phyloP scores from a whole-genome alignment of 2,329 filamentous ascomycete genomes.

The Ophiognomonia clavigignenti-juglandacearum region DNA sequence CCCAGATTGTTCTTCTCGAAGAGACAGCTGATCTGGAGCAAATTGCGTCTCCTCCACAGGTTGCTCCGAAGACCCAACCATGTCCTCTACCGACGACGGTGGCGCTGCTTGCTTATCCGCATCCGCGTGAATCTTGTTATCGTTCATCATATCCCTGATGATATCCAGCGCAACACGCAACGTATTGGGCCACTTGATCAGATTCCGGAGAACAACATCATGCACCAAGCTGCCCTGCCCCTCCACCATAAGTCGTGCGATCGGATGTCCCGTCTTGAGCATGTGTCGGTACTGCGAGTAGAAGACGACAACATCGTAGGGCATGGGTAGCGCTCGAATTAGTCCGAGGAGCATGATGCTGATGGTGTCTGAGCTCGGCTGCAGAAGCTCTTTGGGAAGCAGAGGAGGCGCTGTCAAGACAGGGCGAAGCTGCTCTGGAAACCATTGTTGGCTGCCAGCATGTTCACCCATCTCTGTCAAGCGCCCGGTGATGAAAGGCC shows the following conservation, averaged over 20 bases:
- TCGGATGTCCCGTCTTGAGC: constrained; percentile 31
- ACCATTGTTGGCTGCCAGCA: constrained; percentile 1
- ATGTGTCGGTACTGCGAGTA: constrained; percentile 42
- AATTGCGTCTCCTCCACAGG: neutral
- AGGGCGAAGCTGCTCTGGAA: constrained; percentile 8
- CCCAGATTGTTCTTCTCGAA: too few species aligned
- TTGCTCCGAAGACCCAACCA: too few species aligned
- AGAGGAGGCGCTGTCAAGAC: constrained; percentile 18
- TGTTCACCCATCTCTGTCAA: constrained; percentile 15
- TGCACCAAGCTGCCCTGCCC: constrained; percentile 40
- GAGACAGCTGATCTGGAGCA: too few species aligned
- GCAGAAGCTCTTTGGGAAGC: constrained; percentile 17
- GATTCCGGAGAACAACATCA: constrained; percentile 44
- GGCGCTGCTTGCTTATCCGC: constrained; percentile 4
- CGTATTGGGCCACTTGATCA: constrained; percentile 38
- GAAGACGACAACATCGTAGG: constrained; percentile 37
- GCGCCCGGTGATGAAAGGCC: constrained; percentile 26
- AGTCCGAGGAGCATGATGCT: constrained; percentile 44
- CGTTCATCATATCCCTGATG: constrained; percentile 46
- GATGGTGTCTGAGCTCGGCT: constrained; percentile 35
- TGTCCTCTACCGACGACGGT: neutral
- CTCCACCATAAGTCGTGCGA: constrained; percentile 31
- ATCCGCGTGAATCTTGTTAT: constrained; percentile 19
- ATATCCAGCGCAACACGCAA: constrained; percentile 40
- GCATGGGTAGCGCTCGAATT: constrained; percentile 33